phyloP scores from a whole-genome alignment of 345 rosid genomes.

The Populus ilicifolia region DNA sequence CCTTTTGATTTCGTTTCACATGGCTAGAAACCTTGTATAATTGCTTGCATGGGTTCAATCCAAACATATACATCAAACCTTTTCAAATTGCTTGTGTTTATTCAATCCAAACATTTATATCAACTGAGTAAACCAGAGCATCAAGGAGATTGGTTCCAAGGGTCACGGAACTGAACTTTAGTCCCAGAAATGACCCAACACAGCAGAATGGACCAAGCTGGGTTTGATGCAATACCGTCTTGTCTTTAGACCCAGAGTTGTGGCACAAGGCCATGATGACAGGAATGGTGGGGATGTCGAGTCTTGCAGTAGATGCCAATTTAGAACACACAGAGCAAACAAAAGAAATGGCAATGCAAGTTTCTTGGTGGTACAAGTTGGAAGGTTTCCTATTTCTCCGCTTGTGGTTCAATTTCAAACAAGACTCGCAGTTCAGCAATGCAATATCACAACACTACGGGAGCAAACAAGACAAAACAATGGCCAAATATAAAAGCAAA shows the following conservation, averaged over 20 bases:
- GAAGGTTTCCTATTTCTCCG: neutral
- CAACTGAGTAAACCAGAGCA: neutral
- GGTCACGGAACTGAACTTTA: neutral
- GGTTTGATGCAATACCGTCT: neutral
- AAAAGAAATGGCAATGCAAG: neutral
- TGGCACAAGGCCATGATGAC: neutral
- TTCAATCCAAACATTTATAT: no score
- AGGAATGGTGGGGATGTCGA: neutral
- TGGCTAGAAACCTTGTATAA: no score
- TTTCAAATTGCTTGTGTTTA: no score
- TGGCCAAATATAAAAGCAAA: neutral
- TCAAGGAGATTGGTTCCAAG: neutral
- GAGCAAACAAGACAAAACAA: neutral
- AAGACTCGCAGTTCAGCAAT: neutral
- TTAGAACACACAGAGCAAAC: neutral
- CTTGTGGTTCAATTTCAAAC: neutral
- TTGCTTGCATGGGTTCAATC: no score
- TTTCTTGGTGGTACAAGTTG: neutral
- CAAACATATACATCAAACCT: no score
- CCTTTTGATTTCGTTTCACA: no score
- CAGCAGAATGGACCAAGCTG: neutral
- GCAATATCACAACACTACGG: neutral
- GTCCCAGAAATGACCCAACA: neutral
- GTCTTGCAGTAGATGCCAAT: neutral
- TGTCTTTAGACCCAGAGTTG: neutral